phyloP scores from a whole-genome alignment of 179 eudicot genomes.

The Heliamphora pulchella region DNA sequence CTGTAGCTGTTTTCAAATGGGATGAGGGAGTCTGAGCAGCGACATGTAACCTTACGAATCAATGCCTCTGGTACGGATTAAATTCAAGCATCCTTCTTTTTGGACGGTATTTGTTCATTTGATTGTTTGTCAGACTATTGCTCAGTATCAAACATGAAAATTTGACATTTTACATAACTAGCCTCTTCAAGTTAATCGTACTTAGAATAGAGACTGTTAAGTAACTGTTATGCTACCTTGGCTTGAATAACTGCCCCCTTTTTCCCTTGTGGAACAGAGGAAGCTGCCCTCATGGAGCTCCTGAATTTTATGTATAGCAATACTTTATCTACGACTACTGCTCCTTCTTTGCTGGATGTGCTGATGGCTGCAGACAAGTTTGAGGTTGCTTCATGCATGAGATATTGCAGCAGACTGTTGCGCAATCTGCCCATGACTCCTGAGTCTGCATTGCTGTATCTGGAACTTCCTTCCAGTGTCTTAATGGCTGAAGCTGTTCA shows the following conservation, averaged over 20 bases:
- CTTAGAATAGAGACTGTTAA: not conserved
- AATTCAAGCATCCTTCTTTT: conserved; percentile 11
- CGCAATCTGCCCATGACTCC: conserved; percentile 88
- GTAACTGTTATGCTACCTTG: not conserved
- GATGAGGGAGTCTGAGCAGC: conserved; percentile 17
- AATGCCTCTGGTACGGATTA: conserved; percentile 20
- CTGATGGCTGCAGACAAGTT: conserved; percentile 98
- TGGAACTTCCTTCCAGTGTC: conserved; percentile 95
- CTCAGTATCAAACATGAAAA: not conserved
- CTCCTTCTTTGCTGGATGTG: conserved; percentile 77
- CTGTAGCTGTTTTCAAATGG: conserved; percentile 22
- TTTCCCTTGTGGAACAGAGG: conserved; percentile 56
- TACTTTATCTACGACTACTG: conserved; percentile 51
- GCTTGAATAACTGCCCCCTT: not conserved
- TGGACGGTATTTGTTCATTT: not conserved
- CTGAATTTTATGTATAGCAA: conserved; percentile 94
- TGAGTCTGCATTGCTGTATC: conserved; percentile 78
- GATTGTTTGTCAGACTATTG: not conserved
- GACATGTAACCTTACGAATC: conserved; percentile 16
- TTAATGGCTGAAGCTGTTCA: conserved; percentile 97
- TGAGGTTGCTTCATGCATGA: conserved; percentile 97
- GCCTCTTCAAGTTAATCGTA: not conserved
- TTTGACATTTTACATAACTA: not conserved
- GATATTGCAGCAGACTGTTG: conserved; percentile 66
- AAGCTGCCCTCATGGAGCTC: conserved; percentile 88